Conservation (phyloP, 31 red algal genomes). For the Odonthalia washingtoniensis region DNA sequence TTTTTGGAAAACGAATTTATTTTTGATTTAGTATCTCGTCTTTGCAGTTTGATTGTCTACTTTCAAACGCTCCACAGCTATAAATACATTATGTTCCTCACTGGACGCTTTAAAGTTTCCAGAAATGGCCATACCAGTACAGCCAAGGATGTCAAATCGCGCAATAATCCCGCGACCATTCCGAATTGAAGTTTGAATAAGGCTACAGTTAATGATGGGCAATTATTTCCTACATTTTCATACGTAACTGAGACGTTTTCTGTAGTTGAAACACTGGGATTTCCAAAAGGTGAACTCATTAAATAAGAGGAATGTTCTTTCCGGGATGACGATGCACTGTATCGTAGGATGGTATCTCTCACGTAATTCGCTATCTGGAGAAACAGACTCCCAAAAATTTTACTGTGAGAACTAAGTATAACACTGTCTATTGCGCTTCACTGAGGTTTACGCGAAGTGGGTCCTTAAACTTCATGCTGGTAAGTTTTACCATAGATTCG, state of each 20-base stretch:
- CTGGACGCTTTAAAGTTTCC: no score
- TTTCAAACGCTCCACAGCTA: no score
- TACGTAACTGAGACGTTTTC: conserved; percentile 70
- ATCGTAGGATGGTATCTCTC: conserved; percentile 25
- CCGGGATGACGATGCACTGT: conserved; percentile 45
- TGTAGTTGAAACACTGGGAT: background rate
- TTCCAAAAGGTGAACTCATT: conserved; percentile 28
- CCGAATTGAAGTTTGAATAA: conserved; percentile 52
- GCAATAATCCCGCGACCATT: conserved; percentile 60
- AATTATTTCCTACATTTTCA: conserved; percentile 44
- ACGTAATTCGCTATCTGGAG: conserved; percentile 38
- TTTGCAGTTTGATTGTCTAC: no score
- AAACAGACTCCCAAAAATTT: conserved; percentile 66
- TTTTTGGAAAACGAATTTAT: no score
- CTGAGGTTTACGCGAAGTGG: conserved; percentile 33
- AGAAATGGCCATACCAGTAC: conserved; percentile 80
- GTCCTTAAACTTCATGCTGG: background rate
- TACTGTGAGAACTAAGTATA: no score
- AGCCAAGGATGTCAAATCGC: conserved; percentile 66
- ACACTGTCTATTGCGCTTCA: conserved; percentile 86
- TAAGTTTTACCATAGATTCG: no score
- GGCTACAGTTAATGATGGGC: conserved; percentile 59
- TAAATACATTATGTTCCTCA: no score
- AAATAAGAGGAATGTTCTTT: conserved; percentile 23
- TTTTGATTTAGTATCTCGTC: no score